A percentile compares a stretch with the other conserved stretches of the same genome.
Conservation (phyloP, 2,329 filamentous ascomycete genomes). For the Blumeria graminis region DNA sequence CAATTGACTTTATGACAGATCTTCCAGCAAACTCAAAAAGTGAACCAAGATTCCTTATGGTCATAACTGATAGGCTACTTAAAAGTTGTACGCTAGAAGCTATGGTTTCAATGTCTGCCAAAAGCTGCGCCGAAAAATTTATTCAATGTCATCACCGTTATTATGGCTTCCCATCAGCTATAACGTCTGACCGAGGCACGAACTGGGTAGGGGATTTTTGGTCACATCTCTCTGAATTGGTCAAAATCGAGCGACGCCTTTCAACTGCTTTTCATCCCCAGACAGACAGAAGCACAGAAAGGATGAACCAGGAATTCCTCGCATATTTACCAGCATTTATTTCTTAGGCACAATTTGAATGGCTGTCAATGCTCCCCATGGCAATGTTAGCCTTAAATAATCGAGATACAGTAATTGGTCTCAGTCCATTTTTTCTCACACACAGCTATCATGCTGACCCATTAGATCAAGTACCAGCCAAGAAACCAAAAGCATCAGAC, state of each 20-base stretch:
- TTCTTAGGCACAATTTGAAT: conserved; percentile 58
- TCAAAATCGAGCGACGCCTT: background rate
- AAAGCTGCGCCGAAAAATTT: too few species aligned
- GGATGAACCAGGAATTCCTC: background rate
- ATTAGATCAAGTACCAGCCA: too few species aligned
- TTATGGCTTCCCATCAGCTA: background rate
- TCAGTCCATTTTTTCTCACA: background rate
- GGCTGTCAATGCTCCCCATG: conserved; percentile 45
- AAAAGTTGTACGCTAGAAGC: too few species aligned
- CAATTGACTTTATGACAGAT: too few species aligned
- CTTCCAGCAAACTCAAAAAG: too few species aligned
- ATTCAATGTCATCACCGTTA: too few species aligned
- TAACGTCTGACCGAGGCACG: background rate
- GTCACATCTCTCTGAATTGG: background rate
- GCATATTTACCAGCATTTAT: conserved; percentile 11
- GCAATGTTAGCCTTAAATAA: background rate
- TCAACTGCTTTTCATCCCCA: background rate
- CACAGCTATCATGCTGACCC: background rate
- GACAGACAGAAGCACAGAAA: background rate
- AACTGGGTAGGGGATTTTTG: background rate
- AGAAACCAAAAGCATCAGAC: too few species aligned
- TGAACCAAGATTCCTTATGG: too few species aligned
- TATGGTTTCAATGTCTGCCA: too few species aligned
- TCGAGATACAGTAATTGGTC: background rate
- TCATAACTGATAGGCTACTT: too few species aligned